Percentiles rank a stretch among this genome's conserved stretches.
Conservation (phyloP, 768 basidiomycete genomes). For the Mycena latifolia region DNA sequence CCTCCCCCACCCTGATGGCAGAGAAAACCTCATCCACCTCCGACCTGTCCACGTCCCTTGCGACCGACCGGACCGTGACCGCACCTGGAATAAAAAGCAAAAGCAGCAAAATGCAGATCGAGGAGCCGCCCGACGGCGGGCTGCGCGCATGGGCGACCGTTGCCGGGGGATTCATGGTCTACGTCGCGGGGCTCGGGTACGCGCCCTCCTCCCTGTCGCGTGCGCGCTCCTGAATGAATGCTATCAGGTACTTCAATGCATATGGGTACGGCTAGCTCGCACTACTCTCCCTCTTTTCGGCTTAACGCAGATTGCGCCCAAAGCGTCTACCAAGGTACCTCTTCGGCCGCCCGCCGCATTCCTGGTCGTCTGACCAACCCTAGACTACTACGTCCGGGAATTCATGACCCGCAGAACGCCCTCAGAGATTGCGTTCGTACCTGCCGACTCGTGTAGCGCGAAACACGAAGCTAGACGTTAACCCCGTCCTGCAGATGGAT, state of each 20-base stretch:
- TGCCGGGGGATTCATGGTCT: conserved; percentile 26
- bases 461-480: neutral
- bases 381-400: conserved; percentile 27
- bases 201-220: neutral
- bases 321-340: conserved; percentile 31
- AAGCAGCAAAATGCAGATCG: neutral
- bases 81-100: neutral
- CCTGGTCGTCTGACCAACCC: neutral
- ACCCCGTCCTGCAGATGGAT: conserved; percentile 40
- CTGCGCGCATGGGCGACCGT: conserved; percentile 23
- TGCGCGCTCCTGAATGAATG: neutral
- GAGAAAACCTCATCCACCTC: conserved; percentile 17
- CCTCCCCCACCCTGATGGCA: conserved; percentile 14
- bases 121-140: conserved; percentile 17
- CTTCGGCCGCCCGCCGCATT: neutral
- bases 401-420: conserved; percentile 24
- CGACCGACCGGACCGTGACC: neutral
- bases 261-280: conserved; percentile 24
- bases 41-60: conserved; percentile 2
- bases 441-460: neutral
- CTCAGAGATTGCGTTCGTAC: conserved; percentile 28
- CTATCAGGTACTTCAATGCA: conserved; percentile 30
- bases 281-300: conserved; percentile 5
- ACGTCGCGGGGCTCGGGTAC: conserved; percentile 28
- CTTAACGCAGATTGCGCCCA: neutral